Evolutionary conservation across 345 rosid genomes (phyloP).

Genomic region (Boechera divaricarpa): DNA sequence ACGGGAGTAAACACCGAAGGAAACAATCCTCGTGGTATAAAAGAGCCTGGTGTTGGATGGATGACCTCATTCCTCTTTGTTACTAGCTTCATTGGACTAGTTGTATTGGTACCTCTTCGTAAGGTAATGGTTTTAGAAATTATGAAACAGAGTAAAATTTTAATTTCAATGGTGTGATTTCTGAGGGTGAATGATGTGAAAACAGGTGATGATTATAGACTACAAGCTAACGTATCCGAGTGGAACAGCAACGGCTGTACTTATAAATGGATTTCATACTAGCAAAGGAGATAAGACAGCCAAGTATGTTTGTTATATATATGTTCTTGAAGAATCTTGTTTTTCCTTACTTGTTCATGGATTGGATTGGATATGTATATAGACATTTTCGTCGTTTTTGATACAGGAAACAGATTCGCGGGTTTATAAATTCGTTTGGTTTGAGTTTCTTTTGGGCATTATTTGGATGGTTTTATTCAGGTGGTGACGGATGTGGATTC

Average conservation of each 20-base stretch:
- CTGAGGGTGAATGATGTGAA: neutral
- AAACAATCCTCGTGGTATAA: slow-evolving; percentile 66
- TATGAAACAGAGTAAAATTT: neutral
- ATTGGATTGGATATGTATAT: neutral
- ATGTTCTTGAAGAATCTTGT: slow-evolving; percentile 22
- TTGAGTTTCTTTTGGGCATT: slow-evolving; percentile 82
- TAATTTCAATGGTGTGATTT: neutral
- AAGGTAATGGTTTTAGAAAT: slow-evolving; percentile 52
- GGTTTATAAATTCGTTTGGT: slow-evolving; percentile 68
- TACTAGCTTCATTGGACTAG: slow-evolving; percentile 77
- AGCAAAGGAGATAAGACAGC: slow-evolving; percentile 74
- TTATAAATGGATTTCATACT: slow-evolving; percentile 89
- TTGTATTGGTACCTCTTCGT: slow-evolving; percentile 85
- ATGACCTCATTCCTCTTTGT: slow-evolving; percentile 84
- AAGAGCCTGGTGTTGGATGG: slow-evolving; percentile 92
- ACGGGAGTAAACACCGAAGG: slow-evolving; percentile 69
- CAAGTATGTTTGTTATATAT: slow-evolving; percentile 53
- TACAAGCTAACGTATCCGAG: slow-evolving; percentile 83
- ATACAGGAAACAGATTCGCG: slow-evolving; percentile 78
- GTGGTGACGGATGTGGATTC: slow-evolving; percentile 75
- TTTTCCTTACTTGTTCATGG: slow-evolving; percentile 16
- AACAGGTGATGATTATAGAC: slow-evolving; percentile 89
- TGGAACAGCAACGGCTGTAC: slow-evolving; percentile 93
- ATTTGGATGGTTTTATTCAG: slow-evolving; percentile 86
- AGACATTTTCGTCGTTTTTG: neutral